phyloP scores from a whole-genome alignment of 805 yeast species.

The Phaffomyces opuntiae region DNA sequence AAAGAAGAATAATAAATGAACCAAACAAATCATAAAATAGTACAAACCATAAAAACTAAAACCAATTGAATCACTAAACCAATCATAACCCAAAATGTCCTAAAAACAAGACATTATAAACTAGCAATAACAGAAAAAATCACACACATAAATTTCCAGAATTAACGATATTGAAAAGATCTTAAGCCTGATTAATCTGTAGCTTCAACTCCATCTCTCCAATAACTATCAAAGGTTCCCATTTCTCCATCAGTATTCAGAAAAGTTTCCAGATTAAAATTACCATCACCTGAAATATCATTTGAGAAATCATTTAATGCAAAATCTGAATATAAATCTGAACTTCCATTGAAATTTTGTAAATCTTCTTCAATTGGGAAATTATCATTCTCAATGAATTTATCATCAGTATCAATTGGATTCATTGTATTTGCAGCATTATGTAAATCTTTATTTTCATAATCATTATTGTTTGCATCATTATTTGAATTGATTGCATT shows the following conservation, averaged over 20 bases:
- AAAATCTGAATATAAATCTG: conserved; percentile 28
- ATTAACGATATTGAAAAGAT: background rate
- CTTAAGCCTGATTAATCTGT: conserved; percentile 21
- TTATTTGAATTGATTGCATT: conserved; percentile 14
- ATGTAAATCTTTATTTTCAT: background rate
- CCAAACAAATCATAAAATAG: too few species aligned
- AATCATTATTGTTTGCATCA: background rate
- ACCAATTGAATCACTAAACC: too few species aligned
- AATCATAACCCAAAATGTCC: too few species aligned
- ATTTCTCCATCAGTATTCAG: conserved; percentile 33
- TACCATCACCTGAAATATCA: conserved; percentile 28
- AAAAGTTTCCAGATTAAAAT: conserved; percentile 39
- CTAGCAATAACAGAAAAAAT: too few species aligned
- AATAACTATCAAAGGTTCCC: conserved; percentile 29
- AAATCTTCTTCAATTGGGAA: conserved; percentile 9
- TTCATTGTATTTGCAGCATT: conserved; percentile 1
- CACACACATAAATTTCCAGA: background rate
- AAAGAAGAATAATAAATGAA: too few species aligned
- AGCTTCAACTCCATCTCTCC: conserved; percentile 37
- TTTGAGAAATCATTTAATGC: conserved; percentile 25
- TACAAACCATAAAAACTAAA: too few species aligned
- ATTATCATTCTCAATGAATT: background rate
- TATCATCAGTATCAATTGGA: conserved; percentile 3
- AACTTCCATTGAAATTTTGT: conserved; percentile 16
- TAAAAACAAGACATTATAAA: too few species aligned